Evolutionary conservation across 1,284 basidiomycete species (phyloP).

Genomic region (Moniliella sp.): DNA sequence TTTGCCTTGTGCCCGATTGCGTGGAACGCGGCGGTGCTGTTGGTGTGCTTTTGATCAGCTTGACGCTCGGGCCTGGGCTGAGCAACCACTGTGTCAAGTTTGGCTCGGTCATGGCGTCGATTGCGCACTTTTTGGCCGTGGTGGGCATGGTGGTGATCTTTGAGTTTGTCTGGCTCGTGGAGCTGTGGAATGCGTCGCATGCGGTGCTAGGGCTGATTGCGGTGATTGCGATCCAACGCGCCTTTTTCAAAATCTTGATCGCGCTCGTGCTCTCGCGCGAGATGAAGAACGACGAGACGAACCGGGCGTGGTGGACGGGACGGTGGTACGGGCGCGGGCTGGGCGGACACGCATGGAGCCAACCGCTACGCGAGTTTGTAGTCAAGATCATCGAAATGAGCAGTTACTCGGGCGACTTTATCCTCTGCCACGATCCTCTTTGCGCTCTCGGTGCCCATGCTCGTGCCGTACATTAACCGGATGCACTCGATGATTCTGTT

Average conservation of each 20-base stretch:
- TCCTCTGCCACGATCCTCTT: conserved; percentile 28
- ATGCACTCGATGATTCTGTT: conserved; percentile 29
- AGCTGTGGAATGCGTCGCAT: conserved; percentile 72
- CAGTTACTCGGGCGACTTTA: conserved; percentile 28
- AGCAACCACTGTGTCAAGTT: conserved; percentile 42
- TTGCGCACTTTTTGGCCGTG: conserved; percentile 28
- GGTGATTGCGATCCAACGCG: conserved; percentile 32
- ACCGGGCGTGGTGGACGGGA: conserved; percentile 34
- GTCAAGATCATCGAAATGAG: conserved; percentile 34
- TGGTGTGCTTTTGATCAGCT: conserved; percentile 69
- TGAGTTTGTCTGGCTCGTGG: conserved; percentile 60
- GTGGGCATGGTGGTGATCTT: conserved; percentile 18
- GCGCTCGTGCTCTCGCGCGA: conserved; percentile 29
- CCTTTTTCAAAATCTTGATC: conserved; percentile 34
- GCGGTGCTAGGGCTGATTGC: conserved; percentile 42
- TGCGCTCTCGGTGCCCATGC: conserved; percentile 40
- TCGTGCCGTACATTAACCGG: conserved; percentile 19
- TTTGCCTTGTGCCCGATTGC: conserved; percentile 83
- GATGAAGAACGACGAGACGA: conserved; percentile 34
- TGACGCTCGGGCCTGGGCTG: conserved; percentile 78
- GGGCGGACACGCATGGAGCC: conserved; percentile 30
- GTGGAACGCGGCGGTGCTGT: conserved; percentile 71
- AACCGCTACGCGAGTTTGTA: conserved; percentile 30
- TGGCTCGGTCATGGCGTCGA: conserved; percentile 30
- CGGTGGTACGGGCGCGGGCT: conserved; percentile 32